Evolutionary conservation across 2,329 filamentous ascomycete species (phyloP).

Genomic region (Neonectria punicea): DNA sequence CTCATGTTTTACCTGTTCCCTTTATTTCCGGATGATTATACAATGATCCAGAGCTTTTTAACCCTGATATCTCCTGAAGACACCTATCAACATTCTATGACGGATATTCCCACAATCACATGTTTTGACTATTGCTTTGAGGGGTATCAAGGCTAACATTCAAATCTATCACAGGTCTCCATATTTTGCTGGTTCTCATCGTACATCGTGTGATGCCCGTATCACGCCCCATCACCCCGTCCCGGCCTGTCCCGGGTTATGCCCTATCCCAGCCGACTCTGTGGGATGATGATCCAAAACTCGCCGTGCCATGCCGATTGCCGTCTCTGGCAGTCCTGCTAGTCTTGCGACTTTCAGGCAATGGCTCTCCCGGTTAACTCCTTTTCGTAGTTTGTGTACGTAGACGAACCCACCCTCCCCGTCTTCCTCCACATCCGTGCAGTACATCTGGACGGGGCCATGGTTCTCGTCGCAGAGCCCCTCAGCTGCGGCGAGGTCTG

Average conservation of each 20-base stretch:
- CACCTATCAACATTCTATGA: conserved; percentile 69
- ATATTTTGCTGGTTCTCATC: conserved; percentile 24
- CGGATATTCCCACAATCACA: conserved; percentile 46
- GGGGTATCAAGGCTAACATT: conserved; percentile 54
- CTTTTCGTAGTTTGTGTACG: conserved; percentile 81
- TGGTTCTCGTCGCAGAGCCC: conserved; percentile 52
- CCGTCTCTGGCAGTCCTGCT: conserved; percentile 81
- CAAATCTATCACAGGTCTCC: conserved; percentile 31
- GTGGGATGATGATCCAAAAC: conserved; percentile 56
- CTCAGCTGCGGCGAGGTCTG: conserved; percentile 75
- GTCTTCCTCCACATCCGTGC: conserved; percentile 88
- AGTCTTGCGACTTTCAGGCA: conserved; percentile 93
- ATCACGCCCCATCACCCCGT: conserved; percentile 24
- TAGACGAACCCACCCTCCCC: conserved; percentile 80
- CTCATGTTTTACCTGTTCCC: conserved; percentile 5
- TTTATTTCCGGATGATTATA: conserved; percentile 63
- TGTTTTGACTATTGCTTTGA: conserved; percentile 37
- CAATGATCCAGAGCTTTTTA: conserved; percentile 73
- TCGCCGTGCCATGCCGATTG: conserved; percentile 72
- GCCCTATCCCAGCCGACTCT: conserved; percentile 2
- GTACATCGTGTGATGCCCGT: conserved; percentile 29
- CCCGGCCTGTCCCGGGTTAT: conserved; percentile 16
- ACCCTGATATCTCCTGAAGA: conserved; percentile 72
- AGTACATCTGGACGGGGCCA: conserved; percentile 76
- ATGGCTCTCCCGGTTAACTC: conserved; percentile 88